A percentile compares a stretch with the other conserved stretches of the same genome.
Conservation (phyloP, 148 eudicot species). For the Chenopodium formosanum region DNA sequence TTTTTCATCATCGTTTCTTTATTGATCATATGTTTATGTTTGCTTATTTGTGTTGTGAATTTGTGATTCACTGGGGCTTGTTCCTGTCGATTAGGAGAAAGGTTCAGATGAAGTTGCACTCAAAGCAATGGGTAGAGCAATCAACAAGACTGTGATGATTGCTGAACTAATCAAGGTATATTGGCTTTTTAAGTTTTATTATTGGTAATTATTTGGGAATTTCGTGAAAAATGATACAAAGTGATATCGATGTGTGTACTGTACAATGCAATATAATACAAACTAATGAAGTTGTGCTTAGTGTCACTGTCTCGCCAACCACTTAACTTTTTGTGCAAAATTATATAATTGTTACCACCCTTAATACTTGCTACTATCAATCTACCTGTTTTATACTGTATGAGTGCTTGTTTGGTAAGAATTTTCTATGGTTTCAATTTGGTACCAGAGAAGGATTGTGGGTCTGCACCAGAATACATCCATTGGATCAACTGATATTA, state of each 20-base stretch:
- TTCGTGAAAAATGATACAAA: neutral
- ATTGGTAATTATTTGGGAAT: neutral
- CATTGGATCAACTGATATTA: slow-evolving; percentile 61
- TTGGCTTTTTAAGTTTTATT: neutral
- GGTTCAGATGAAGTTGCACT: slow-evolving; percentile 58
- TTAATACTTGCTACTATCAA: neutral
- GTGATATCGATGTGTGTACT: neutral
- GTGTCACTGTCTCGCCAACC: neutral
- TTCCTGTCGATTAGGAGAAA: slow-evolving; percentile 46
- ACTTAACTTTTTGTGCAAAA: neutral
- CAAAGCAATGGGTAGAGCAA: slow-evolving; percentile 87
- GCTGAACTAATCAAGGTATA: slow-evolving; percentile 64
- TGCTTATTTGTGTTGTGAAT: neutral
- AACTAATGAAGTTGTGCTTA: neutral
- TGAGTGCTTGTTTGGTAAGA: neutral
- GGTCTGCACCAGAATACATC: slow-evolving; percentile 59
- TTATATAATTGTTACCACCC: neutral
- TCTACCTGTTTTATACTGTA: neutral
- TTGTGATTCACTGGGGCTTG: slow-evolving; percentile 7
- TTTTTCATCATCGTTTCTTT: neutral
- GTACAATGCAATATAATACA: neutral
- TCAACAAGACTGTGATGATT: slow-evolving; percentile 71
- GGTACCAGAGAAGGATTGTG: slow-evolving; percentile 56
- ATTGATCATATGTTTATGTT: neutral
- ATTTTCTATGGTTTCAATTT: neutral